These are phyloP conservation scores for Colletotrichum paranaense DNA, from an alignment of 2,329 filamentous ascomycete genomes.

Conservation along the genomic window DNA sequence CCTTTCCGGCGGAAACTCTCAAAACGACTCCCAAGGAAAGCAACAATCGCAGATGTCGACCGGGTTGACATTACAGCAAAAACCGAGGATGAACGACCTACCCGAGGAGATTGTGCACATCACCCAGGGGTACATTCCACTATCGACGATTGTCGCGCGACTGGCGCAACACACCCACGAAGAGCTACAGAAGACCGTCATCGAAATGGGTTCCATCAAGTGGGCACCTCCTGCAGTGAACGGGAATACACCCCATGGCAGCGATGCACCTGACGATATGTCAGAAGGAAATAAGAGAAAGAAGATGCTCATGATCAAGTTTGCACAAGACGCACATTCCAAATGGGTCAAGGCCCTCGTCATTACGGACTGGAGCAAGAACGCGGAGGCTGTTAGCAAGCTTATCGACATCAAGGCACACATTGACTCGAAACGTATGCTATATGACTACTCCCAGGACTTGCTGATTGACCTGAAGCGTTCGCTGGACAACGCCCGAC, in stretches of 20 bases:
- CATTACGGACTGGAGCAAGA: conserved; percentile 88
- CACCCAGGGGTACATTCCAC: conserved; percentile 78
- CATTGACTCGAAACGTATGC: conserved; percentile 70
- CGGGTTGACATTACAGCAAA: conserved; percentile 27
- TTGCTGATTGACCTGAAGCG: conserved; percentile 79
- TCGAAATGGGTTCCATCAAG: conserved; percentile 76
- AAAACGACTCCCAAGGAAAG: conserved; percentile 36
- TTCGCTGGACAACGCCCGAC: conserved; percentile 76
- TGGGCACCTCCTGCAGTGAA: conserved; percentile 63
- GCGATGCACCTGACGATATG: conserved; percentile 61
- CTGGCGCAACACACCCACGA: conserved; percentile 87
- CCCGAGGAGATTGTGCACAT: conserved; percentile 77
- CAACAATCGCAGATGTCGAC: conserved; percentile 31
- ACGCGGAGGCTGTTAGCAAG: conserved; percentile 82
- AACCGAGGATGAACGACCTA: conserved; percentile 63
- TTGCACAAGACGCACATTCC: conserved; percentile 81
- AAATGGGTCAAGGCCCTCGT: conserved; percentile 95
- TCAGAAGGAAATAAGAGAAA: conserved; percentile 78
- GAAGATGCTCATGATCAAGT: conserved; percentile 80
- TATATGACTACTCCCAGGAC: conserved; percentile 70
- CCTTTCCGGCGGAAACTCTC: conserved; percentile 19
- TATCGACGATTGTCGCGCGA: conserved; percentile 80
- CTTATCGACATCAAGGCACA: conserved; percentile 89
- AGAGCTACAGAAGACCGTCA: conserved; percentile 76
- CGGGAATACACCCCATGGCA: conserved; percentile 56